Conservation (phyloP, 371 early-diverging fungal species). For the Saksenaea vasiformis region DNA sequence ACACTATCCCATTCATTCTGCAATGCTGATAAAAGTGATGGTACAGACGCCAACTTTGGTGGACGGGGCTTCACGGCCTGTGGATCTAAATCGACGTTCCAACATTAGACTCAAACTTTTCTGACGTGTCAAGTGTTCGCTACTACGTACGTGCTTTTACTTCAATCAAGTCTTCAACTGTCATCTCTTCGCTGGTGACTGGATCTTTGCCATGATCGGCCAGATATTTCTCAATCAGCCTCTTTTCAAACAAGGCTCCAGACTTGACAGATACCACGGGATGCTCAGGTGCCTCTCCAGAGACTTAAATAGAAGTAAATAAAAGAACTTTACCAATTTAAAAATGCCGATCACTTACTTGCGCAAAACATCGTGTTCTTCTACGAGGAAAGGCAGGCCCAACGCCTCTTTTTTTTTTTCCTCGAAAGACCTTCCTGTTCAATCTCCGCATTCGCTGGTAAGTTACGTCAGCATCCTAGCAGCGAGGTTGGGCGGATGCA, state of each 20-base stretch:
- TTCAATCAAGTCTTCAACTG: slow-evolving; percentile 77
- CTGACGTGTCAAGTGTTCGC: not conserved
- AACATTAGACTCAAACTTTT: not conserved
- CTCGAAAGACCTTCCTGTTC: too few species aligned
- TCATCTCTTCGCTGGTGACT: slow-evolving; percentile 68
- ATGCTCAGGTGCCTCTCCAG: slow-evolving; percentile 81
- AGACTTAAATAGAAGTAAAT: slow-evolving; percentile 60
- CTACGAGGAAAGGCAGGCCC: slow-evolving; percentile 60
- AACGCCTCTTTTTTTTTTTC: not conserved
- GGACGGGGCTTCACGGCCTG: slow-evolving; percentile 82
- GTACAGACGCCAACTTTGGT: slow-evolving; percentile 86
- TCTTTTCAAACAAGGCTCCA: slow-evolving; percentile 83
- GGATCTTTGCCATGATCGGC: slow-evolving; percentile 82
- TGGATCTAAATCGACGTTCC: slow-evolving; percentile 38
- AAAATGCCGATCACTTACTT: slow-evolving; percentile 32
- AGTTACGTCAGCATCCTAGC: too few species aligned
- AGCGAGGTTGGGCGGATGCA: too few species aligned
- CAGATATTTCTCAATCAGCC: slow-evolving; percentile 82
- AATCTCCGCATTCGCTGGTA: too few species aligned
- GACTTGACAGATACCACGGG: slow-evolving; percentile 84
- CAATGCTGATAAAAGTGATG: slow-evolving; percentile 79
- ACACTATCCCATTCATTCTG: slow-evolving; percentile 94
- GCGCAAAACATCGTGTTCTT: slow-evolving; percentile 52
- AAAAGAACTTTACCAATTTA: slow-evolving; percentile 61
- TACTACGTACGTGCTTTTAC: slow-evolving; percentile 60